Conservation (phyloP, 176 grass and related monocot genomes). For the Lolium perenne region DNA sequence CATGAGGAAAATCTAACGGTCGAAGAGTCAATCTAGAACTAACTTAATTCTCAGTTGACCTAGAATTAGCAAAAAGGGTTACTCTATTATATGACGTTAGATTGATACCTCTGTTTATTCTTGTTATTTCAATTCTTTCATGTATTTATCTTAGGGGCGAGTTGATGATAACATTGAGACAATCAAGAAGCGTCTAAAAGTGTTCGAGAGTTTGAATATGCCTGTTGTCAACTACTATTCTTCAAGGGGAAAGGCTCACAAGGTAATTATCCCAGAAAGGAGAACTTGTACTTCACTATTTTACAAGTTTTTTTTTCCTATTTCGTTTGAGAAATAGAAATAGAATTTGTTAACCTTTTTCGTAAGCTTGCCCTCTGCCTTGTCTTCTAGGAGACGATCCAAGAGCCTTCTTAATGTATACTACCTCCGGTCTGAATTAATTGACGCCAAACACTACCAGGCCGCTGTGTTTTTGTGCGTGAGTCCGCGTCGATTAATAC, state of each 20-base stretch:
- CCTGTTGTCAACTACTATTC: conserved; percentile 90
- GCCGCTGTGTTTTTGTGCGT: too few species aligned
- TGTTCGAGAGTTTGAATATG: conserved; percentile 88
- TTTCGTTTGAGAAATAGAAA: not conserved
- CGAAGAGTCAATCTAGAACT: too few species aligned
- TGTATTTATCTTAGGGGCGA: conserved; percentile 65
- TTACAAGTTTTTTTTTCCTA: not conserved
- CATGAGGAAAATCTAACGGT: too few species aligned
- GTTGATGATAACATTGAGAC: conserved; percentile 98
- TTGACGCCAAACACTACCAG: too few species aligned
- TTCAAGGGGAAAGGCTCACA: conserved; percentile 82
- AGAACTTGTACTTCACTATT: not conserved
- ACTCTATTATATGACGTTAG: not conserved
- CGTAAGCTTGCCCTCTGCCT: not conserved
- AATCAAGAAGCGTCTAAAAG: conserved; percentile 86
- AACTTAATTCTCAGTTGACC: too few species aligned
- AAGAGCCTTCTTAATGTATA: not conserved
- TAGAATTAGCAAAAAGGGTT: too few species aligned
- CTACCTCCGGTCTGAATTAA: too few species aligned
- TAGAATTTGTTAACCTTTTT: not conserved
- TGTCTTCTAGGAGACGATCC: not conserved
- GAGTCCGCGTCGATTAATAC: too few species aligned
- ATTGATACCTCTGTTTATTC: not conserved
- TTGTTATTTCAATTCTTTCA: conserved; percentile 21
- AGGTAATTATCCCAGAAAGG: conserved; percentile 55